Evolutionary conservation across 1,284 basidiomycete species (phyloP).

Genomic region (Tylopilus sp.): DNA sequence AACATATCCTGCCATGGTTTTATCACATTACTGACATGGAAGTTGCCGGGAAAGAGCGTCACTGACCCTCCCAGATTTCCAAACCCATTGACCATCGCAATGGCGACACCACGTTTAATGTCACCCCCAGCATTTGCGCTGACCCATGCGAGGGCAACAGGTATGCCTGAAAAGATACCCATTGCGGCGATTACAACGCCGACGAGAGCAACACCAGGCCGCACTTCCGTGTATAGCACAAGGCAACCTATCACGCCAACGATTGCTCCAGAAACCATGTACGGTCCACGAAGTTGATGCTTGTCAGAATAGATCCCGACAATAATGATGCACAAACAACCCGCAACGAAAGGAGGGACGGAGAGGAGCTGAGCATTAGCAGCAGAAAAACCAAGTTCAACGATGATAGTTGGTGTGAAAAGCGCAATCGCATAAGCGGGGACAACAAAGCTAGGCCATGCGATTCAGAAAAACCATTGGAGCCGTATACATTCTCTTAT

Average conservation of each 20-base stretch:
- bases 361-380: slow-evolving; percentile 56
- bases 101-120: slow-evolving; percentile 48
- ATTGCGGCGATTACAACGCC: slow-evolving; percentile 51
- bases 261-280: slow-evolving; percentile 37
- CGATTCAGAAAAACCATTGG: background rate
- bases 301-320: slow-evolving; percentile 45
- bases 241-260: slow-evolving; percentile 45
- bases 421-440: slow-evolving; percentile 57
- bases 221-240: slow-evolving; percentile 40
- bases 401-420: slow-evolving; percentile 56
- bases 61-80: slow-evolving; percentile 54
- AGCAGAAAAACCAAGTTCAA: slow-evolving; percentile 53
- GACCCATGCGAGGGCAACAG: slow-evolving; percentile 56
- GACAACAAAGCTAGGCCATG: slow-evolving; percentile 39
- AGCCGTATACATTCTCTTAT: background rate
- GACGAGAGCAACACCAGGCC: slow-evolving; percentile 42
- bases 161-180: slow-evolving; percentile 53
- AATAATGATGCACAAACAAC: slow-evolving; percentile 39
- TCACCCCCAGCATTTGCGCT: slow-evolving; percentile 57
- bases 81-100: slow-evolving; percentile 55
- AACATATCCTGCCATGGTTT: slow-evolving; percentile 37
- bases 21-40: background rate
- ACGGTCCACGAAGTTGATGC: slow-evolving; percentile 42
- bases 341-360: slow-evolving; percentile 47
- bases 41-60: background rate